Evolutionary conservation across 164 flowering plant genomes (phyloP), one percentile per base, ranked within the genome.

Genomic region (Saururus chinensis): DNA sequence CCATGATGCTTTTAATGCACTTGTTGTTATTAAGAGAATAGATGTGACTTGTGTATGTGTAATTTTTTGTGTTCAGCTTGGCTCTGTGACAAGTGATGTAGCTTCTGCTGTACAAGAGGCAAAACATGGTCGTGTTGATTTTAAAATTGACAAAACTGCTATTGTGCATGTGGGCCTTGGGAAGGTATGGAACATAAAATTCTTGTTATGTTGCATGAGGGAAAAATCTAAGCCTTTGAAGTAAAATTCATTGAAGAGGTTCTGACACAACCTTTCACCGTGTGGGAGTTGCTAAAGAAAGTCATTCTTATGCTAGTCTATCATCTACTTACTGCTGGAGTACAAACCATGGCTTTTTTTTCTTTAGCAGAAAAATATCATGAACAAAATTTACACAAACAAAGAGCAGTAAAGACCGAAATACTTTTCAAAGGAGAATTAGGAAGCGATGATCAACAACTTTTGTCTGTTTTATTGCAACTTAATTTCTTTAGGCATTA

Each of bases 81-180:
- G 97, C 59, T 79, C 91, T 40, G 80, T 93, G 73, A 85, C 92
- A 53, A 79, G 72, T 69, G 83, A 93, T 73, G 81, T 90, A 73
- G 62, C 83, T 57, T 77, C 64, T 62, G 88, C 95, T 22, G 86
- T 93, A 24, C 73, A 74, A 76, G 92, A 80, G 57, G 88, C 87
- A 62, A 85, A 84, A 63, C 76, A 72, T 40, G 88, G 90, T 35
- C 81, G 82, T 55, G 55, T 86, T 66, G 80, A 79, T 57, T 93
- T 85, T 68, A 81, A 76, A 73, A 82, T 87, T 81, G 96, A 93
- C 75, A 88, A 87, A 74, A 74, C 90, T 65, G 84, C 96, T 26
- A 90, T 82, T 70, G 95, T 93, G 52, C 99, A 90, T 73, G 89
- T 76, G 12, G 93, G 91, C 51, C 82, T 93, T 63, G 99, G 99